Percentiles rank a stretch among this genome's conserved stretches.
Conservation (phyloP, 371 early-diverging fungal species). For the Rhizopus microsporus region DNA sequence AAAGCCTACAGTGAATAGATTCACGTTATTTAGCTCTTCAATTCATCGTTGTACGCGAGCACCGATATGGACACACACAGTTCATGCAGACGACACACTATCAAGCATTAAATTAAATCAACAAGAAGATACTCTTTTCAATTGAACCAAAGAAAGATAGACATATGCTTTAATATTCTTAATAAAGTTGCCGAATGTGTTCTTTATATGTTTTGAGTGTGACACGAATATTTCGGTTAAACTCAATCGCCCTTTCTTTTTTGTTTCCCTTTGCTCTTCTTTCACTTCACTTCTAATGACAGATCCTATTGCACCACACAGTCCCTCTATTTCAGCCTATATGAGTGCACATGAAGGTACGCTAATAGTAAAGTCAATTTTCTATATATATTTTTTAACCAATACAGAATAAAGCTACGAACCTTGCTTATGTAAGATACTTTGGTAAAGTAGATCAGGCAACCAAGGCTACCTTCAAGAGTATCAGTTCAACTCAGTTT, state of each 20-base stretch:
- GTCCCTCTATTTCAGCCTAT: constrained; percentile 47
- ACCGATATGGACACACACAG: too few relatives aligned
- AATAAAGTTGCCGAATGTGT: constrained; percentile 29
- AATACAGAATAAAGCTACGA: constrained; percentile 29
- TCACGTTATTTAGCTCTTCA: too few relatives aligned
- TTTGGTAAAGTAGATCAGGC: constrained; percentile 39
- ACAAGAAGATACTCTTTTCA: too few relatives aligned
- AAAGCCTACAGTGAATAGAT: too few relatives aligned
- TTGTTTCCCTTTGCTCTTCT: not conserved
- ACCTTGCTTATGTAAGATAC: constrained; percentile 48
- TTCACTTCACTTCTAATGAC: constrained; percentile 10
- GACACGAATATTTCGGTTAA: not conserved
- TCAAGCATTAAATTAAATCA: too few relatives aligned
- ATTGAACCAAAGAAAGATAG: too few relatives aligned
- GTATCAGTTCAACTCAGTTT: constrained; percentile 36
- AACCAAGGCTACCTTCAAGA: constrained; percentile 40
- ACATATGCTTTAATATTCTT: too few relatives aligned
- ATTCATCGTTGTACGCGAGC: too few relatives aligned
- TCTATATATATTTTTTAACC: not conserved
- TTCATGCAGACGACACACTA: too few relatives aligned
- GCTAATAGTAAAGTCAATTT: too few relatives aligned
- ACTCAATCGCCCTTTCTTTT: not conserved
- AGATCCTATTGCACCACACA: constrained; percentile 49
- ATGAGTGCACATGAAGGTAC: constrained; percentile 51
- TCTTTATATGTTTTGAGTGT: constrained; percentile 37